Percentiles rank a stretch among this genome's conserved stretches.
phyloP scores from a whole-genome alignment of 495 filamentous ascomycete genomes.

The Zalerion maritima region DNA sequence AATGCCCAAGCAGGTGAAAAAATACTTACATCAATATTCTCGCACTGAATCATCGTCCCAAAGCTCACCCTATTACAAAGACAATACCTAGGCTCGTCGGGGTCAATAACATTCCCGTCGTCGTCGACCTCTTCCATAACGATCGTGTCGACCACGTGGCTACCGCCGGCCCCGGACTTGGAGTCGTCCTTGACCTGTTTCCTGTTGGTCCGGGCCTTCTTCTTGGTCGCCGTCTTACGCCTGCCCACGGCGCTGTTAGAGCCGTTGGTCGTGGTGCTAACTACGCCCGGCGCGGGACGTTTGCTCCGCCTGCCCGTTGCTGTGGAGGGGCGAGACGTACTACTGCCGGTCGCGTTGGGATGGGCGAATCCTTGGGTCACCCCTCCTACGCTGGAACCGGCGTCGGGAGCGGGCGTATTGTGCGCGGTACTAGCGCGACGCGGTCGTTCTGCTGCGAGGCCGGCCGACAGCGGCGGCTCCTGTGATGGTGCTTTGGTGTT shows the following conservation, averaged over 20 bases:
- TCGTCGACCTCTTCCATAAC: constrained; percentile 42
- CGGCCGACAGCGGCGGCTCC: constrained; percentile 30
- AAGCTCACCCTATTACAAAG: constrained; percentile 83
- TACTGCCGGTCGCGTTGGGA: no score
- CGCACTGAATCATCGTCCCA: constrained; percentile 90
- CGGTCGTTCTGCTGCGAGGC: constrained; percentile 34
- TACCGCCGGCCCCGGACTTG: constrained; percentile 13
- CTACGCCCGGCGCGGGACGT: constrained; percentile 62
- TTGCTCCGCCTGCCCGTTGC: constrained; percentile 34
- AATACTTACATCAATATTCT: constrained; percentile 69
- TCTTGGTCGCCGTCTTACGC: constrained; percentile 62
- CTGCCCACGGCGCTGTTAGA: constrained; percentile 61
- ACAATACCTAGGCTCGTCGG: constrained; percentile 80
- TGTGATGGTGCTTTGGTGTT: constrained; percentile 34
- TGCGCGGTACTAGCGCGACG: constrained; percentile 41
- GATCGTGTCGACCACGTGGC: constrained; percentile 24
- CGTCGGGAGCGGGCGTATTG: constrained; percentile 39
- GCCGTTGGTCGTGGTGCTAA: constrained; percentile 54
- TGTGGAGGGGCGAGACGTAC: constrained; percentile 7
- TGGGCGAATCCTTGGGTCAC: no score
- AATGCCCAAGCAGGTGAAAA: constrained; percentile 7
- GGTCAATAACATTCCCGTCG: constrained; percentile 66
- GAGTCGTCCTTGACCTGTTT: constrained; percentile 27
- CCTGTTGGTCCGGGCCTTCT: constrained; percentile 39
- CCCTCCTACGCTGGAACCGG: constrained; percentile 27